Evolutionary conservation across 1,139 yeast genomes (phyloP), one percentile per base, ranked within the genome.

Genomic region (Lodderomyces elongisporus): DNA sequence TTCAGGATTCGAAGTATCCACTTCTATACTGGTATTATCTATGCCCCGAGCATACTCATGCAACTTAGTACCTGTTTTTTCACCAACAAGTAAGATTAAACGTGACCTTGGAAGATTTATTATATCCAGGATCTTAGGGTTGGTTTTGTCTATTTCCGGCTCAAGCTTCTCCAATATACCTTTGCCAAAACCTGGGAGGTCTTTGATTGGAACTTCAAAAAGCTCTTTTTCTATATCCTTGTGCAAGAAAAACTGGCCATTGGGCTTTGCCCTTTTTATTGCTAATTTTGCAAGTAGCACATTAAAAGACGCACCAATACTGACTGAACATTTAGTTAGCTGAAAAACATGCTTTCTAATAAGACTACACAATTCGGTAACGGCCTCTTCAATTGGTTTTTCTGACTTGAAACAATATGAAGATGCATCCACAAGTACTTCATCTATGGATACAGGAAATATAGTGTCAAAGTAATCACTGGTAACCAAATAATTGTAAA

Each of bases 401-500:
- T 24, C 34, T 5, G 36, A 27, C 6, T 30, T 22, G 14, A 30
- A 41, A 34, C 61, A 54, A 30, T 65, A 42, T 0, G 72, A 46
- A 0, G 85, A 62, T 2, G 81, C 69, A 45, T 89, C 95, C 10
- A 89, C 57, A 18, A 91, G 59, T 0, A 87, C 96, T 51, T 91
- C 98, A 55, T 91, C 98, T 4, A 91, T 79, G 46, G 93, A 87
- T 0, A 91, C 88, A 0, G 98, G 97, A 28, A 77, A 68, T 2
- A 91, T 70, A 5, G 75, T 59, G 45, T 81, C 84, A 31, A 84
- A 71, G 3, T 58, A 52, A 55, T 50, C 36, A 72, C 53, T 16
- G 51, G 67, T 18, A 51, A 70, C 52, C 71, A 91, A 49, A 74
- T 77, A 44, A 51, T 60, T 42, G 67, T 70, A 38, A 79, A 87